Conservation (phyloP, 192 early-diverging fungal species). For the Coemansia sp. region DNA sequence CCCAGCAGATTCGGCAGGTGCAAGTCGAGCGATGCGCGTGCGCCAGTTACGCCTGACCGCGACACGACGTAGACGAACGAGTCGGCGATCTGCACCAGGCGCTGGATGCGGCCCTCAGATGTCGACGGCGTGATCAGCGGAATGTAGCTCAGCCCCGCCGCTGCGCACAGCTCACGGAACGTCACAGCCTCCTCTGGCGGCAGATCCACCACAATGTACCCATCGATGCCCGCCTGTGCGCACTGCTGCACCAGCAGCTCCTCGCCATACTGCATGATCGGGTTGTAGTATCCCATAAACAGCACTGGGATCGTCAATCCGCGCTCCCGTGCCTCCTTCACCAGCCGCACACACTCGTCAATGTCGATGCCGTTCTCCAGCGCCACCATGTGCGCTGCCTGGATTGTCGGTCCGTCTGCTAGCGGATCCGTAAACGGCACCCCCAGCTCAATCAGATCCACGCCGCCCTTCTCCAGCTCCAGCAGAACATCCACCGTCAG, state of each 20-base stretch:
- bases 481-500: conserved; percentile 84
- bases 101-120: conserved; percentile 76
- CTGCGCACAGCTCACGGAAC: conserved; percentile 77
- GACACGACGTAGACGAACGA: conserved; percentile 96
- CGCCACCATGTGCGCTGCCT: conserved; percentile 79
- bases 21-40: conserved; percentile 61
- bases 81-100: conserved; percentile 78
- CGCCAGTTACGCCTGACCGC: conserved; percentile 92
- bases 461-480: conserved; percentile 86
- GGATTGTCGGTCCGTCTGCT: conserved; percentile 97
- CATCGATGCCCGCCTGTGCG: conserved; percentile 82
- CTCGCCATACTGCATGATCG: conserved; percentile 93
- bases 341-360: conserved; percentile 74
- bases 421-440: conserved; percentile 98
- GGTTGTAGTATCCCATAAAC: conserved; percentile 99
- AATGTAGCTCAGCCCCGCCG: conserved; percentile 77
- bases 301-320: conserved; percentile 90
- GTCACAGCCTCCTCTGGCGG: conserved; percentile 92
- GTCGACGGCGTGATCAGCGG: conserved; percentile 94
- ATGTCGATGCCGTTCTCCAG: conserved; percentile 80
- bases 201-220: conserved; percentile 96
- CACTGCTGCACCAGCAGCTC: conserved; percentile 80
- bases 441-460: conserved; percentile 94
- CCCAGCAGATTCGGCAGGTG: conserved; percentile 73
- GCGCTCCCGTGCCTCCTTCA: conserved; percentile 72